These are phyloP conservation scores for Alnus rubra DNA, from an alignment of 306 rosid genomes.

Conservation along the genomic window DNA sequence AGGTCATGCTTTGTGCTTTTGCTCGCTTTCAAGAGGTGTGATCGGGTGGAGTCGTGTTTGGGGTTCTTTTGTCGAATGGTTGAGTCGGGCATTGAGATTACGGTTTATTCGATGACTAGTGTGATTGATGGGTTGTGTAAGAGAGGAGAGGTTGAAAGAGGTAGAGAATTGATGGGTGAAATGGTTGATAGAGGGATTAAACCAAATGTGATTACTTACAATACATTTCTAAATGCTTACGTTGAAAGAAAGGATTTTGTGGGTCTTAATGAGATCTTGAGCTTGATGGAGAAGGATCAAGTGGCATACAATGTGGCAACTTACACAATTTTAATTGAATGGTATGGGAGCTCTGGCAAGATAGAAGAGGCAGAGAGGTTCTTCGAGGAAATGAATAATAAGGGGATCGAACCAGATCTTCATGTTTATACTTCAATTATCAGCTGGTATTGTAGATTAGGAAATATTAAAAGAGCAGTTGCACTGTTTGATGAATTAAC, in stretches of 20 bases:
- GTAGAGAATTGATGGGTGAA: conserved; percentile 57
- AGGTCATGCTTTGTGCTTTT: conserved; percentile 77
- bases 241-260: conserved; percentile 44
- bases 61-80: conserved; percentile 61
- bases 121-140: conserved; percentile 63
- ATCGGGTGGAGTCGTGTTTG: conserved; percentile 39
- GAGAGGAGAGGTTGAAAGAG: conserved; percentile 54
- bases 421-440: conserved; percentile 66
- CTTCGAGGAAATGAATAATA: conserved; percentile 57
- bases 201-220: conserved; percentile 63
- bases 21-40: conserved; percentile 59
- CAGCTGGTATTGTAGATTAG: conserved; percentile 57
- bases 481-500: conserved; percentile 70
- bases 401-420: conserved; percentile 59
- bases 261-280: conserved; percentile 50
- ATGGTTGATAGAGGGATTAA: conserved; percentile 42
- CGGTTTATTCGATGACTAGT: conserved; percentile 63
- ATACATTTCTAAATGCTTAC: conserved; percentile 57
- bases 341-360: conserved; percentile 47
- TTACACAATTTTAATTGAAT: conserved; percentile 54
- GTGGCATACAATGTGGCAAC: conserved; percentile 53
- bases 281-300: conserved; percentile 54
- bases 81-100: conserved; percentile 45
- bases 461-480: conserved; percentile 62
- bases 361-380: conserved; percentile 56